Base-by-base conservation (phyloP, 176 grass and related monocot species). In the Elaeis guineensis region DNA sequence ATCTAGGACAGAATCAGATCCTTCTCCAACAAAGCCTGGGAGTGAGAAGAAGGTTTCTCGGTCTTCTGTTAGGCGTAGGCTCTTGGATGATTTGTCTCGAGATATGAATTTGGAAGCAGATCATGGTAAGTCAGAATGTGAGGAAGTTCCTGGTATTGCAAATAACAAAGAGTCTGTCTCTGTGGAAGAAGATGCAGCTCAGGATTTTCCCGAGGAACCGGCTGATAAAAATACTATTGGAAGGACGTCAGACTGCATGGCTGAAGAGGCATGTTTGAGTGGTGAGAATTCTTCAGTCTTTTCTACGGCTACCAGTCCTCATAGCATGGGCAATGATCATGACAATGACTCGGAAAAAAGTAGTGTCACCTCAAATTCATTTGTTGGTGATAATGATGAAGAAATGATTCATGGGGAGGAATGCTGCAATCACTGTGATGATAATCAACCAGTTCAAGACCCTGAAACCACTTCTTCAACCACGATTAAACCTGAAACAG, bases 281-380 rank as follows among this genome's bases (percentile, higher is more conserved):
- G 82, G 73, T 0, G 79, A 86, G 58, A 77, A 77, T 54, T 86
- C 87, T 64, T 70, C 73, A 2, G 57, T 83, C 54, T 80, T 90
- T 15, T 83, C 81, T 64, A 56, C 55, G 14, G 70, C 82, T 18
- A 23, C 29, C 12, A 55, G 26, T 55, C 59, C 50, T 44, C 28
- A 64, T 50, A 21, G 35, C 15, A 6, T 57, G 20, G 54, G 29
- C 17, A 82, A 76, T 30, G 49, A 63, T 19, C 66, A 68, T 49
- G 84, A 89, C 49, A 92, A 68, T 20, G 73, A 93, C 64, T 89
- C 85, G 0, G 94, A 79, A 39, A 92, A 76, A 58, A 86, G 88
- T 22, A 92, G 74, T 62, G 65, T 86, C 7, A 98, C 82, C 25
- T 83, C 94, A 39, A 86, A 74, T 70, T 92, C 84, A 1, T 86